Evolutionary conservation across 106 monocot genomes (phyloP).

Genomic region (Apostasia shenzhenica): DNA sequence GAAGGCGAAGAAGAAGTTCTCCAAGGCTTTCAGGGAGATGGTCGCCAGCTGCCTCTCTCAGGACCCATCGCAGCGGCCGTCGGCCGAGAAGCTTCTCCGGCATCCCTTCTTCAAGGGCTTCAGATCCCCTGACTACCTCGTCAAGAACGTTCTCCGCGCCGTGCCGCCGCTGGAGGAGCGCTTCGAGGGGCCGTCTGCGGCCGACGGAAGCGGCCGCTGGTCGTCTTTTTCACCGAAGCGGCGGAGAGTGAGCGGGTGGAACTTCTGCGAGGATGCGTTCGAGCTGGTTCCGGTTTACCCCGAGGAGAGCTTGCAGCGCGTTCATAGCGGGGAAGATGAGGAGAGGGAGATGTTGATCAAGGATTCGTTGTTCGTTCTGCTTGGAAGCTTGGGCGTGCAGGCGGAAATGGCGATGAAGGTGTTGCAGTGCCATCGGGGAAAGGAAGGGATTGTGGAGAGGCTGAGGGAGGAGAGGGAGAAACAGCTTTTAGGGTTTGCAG

Average conservation of each 20-base stretch:
- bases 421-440: slow-evolving; percentile 21
- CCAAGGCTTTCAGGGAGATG: slow-evolving; percentile 84
- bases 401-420: slow-evolving; percentile 47
- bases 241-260: slow-evolving; percentile 57
- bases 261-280: slow-evolving; percentile 45
- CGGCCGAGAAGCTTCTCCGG: slow-evolving; percentile 63
- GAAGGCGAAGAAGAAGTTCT: slow-evolving; percentile 68
- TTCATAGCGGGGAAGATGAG: slow-evolving; percentile 5
- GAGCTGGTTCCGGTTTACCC: slow-evolving; percentile 42
- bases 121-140: slow-evolving; percentile 50
- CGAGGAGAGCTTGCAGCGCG: neutral
- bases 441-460: slow-evolving; percentile 1
- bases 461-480: slow-evolving; percentile 20
- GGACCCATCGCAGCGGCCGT: slow-evolving; percentile 61
- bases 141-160: slow-evolving; percentile 36
- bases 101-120: slow-evolving; percentile 76
- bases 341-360: neutral
- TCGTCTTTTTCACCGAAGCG: slow-evolving; percentile 14
- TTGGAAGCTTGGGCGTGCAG: slow-evolving; percentile 59
- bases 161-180: slow-evolving; percentile 51
- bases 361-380: slow-evolving; percentile 30
- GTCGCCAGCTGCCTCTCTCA: slow-evolving; percentile 49
- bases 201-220: neutral
- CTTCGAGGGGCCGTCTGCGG: neutral
- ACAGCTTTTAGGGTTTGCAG: slow-evolving; percentile 30